Evolutionary conservation across 345 rosid genomes (phyloP).

Genomic region (Isatis tinctoria): DNA sequence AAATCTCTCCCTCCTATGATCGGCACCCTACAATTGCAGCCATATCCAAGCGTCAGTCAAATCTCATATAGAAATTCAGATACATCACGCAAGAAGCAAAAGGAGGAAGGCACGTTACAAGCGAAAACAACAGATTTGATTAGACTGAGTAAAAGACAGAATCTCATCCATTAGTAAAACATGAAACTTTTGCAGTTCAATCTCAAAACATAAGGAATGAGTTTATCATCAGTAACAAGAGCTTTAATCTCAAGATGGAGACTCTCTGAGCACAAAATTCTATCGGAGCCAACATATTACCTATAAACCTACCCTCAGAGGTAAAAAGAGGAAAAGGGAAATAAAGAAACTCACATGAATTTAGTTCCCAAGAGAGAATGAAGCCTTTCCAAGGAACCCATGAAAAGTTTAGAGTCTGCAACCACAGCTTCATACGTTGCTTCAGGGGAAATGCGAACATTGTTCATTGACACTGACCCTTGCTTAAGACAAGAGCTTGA

Average conservation of each 20-base stretch:
- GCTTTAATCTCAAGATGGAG: not conserved
- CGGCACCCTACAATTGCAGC: slow-evolving; percentile 61
- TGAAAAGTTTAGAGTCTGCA: slow-evolving; percentile 56
- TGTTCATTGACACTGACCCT: slow-evolving; percentile 47
- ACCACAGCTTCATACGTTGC: slow-evolving; percentile 71
- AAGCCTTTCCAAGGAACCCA: slow-evolving; percentile 66
- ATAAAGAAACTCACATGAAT: slow-evolving; percentile 59
- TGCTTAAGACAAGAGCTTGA: slow-evolving; percentile 77
- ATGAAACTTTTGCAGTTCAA: not conserved
- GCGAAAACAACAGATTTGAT: not conserved
- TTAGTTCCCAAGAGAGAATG: slow-evolving; percentile 83
- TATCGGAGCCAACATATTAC: not conserved
- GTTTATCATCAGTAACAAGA: not conserved
- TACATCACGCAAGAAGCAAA: not conserved
- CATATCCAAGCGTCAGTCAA: not conserved
- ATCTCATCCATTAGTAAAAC: not conserved
- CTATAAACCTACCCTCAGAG: not conserved
- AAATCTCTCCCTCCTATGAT: slow-evolving; percentile 88
- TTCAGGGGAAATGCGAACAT: slow-evolving; percentile 54
- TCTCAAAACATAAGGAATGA: not conserved
- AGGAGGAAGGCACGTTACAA: not conserved
- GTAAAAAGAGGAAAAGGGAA: not conserved
- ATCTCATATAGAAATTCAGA: not conserved
- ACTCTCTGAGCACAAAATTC: not conserved
- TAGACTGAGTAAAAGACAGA: not conserved